Percentiles rank a stretch among this genome's conserved stretches.
These are phyloP conservation scores for Colletotrichum sp. DNA, from an alignment of 2,329 filamentous ascomycete species.

Conservation along the genomic window DNA sequence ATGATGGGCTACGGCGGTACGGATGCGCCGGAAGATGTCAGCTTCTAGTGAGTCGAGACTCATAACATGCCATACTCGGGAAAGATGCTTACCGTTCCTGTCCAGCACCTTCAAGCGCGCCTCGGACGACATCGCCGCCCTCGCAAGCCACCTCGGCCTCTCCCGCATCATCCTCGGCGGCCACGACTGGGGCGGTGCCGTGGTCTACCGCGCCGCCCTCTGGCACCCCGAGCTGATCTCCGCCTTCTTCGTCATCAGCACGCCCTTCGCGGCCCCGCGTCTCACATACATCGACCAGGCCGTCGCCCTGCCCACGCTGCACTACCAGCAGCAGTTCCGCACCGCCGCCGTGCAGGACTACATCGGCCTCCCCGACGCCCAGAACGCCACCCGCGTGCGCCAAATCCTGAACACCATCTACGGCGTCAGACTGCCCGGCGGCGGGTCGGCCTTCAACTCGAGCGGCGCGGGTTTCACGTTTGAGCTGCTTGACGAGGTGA, in stretches of 20 bases:
- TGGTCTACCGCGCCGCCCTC: slow-evolving; percentile 73
- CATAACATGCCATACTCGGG: not conserved
- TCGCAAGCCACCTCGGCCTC: slow-evolving; percentile 58
- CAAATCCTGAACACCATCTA: slow-evolving; percentile 72
- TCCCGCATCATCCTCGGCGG: slow-evolving; percentile 73
- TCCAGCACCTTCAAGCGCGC: slow-evolving; percentile 72
- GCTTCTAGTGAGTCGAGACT: not conserved
- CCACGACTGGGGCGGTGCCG: slow-evolving; percentile 81
- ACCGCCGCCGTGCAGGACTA: slow-evolving; percentile 54
- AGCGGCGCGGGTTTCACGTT: slow-evolving; percentile 60
- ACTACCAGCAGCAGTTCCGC: slow-evolving; percentile 77
- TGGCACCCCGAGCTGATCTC: slow-evolving; percentile 71
- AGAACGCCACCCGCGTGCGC: slow-evolving; percentile 60
- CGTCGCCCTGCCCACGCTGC: slow-evolving; percentile 69
- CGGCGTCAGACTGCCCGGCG: slow-evolving; percentile 61
- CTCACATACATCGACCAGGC: slow-evolving; percentile 57
- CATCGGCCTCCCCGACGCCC: slow-evolving; percentile 41
- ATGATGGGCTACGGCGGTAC: slow-evolving; percentile 80
- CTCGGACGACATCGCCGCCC: slow-evolving; percentile 72
- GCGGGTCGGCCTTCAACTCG: slow-evolving; percentile 59
- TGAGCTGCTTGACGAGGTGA: slow-evolving; percentile 53
- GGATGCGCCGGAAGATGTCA: slow-evolving; percentile 55
- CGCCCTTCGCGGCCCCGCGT: slow-evolving; percentile 65
- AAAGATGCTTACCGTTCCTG: slow-evolving; percentile 34
- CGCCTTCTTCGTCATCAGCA: slow-evolving; percentile 76